These are phyloP conservation scores for Angophora floribunda DNA, from an alignment of 345 rosid genomes.

Conservation along the genomic window DNA sequence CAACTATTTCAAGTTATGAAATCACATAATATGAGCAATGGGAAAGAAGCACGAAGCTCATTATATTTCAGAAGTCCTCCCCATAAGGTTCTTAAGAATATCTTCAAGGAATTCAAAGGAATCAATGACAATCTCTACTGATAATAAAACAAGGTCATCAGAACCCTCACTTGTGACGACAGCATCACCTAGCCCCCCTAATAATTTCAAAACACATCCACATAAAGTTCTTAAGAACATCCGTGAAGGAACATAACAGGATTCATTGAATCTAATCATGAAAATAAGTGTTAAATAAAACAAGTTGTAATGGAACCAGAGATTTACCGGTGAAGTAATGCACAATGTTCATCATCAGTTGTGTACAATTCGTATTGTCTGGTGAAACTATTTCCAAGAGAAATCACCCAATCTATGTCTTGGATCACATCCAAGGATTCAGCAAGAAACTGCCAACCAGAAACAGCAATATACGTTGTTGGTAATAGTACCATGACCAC, in stretches of 20 bases:
- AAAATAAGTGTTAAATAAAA: background rate
- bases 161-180: background rate
- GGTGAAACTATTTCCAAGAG: conserved; percentile 84
- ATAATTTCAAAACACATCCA: background rate
- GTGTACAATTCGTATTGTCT: conserved; percentile 68
- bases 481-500: background rate
- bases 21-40: background rate
- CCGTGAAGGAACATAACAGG: background rate
- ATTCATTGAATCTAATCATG: background rate
- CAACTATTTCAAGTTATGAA: background rate
- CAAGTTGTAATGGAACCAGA: background rate
- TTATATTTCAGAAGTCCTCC: background rate
- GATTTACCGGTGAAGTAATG: conserved; percentile 77
- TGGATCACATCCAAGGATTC: conserved; percentile 96
- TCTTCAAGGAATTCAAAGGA: background rate
- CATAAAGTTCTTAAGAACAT: background rate
- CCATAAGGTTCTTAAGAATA: background rate
- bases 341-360: conserved; percentile 82
- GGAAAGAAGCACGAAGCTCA: background rate
- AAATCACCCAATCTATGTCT: conserved; percentile 71
- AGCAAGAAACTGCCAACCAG: conserved; percentile 66
- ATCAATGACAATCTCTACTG: background rate
- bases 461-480: background rate
- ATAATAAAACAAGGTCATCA: background rate
- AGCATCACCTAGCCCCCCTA: background rate